Evolutionary conservation across 768 basidiomycete species (phyloP).

Genomic region (Kwoniella sp.): DNA sequence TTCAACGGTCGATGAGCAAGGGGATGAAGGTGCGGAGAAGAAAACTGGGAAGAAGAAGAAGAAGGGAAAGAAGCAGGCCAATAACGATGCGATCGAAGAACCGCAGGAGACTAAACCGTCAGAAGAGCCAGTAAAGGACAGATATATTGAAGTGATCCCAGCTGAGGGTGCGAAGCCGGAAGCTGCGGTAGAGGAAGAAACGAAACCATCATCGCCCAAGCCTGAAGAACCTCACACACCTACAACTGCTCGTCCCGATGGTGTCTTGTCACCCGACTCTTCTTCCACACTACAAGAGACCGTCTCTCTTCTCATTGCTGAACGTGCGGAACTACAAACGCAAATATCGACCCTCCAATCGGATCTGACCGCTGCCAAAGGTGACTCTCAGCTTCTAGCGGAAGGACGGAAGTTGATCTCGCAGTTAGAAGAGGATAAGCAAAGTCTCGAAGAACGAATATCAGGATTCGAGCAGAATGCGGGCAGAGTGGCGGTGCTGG

Average conservation of each 20-base stretch:
- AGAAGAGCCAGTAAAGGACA: conserved; percentile 6
- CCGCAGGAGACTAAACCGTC: conserved; percentile 4
- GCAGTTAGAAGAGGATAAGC: conserved; percentile 41
- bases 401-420: conserved; percentile 40
- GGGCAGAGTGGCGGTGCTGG: conserved; percentile 5
- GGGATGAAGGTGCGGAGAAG: not conserved
- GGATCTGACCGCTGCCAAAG: conserved; percentile 25
- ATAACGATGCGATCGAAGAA: not conserved
- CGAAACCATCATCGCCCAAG: not conserved
- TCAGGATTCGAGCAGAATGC: conserved; percentile 4
- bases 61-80: not conserved
- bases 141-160: not conserved
- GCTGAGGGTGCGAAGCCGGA: not conserved
- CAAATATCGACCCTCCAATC: conserved; percentile 30
- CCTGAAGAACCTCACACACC: conserved; percentile 1
- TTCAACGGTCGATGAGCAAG: not conserved
- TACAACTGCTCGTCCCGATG: not conserved
- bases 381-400: conserved; percentile 34
- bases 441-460: conserved; percentile 23
- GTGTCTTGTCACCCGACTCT: conserved; percentile 20
- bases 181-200: not conserved
- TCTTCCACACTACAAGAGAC: conserved; percentile 39
- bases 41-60: conserved; percentile 28
- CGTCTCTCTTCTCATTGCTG: conserved; percentile 40
- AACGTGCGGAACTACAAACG: conserved; percentile 41